Evolutionary conservation across 2,329 filamentous ascomycete genomes (phyloP).

Genomic region (Colletotrichum kahawae): DNA sequence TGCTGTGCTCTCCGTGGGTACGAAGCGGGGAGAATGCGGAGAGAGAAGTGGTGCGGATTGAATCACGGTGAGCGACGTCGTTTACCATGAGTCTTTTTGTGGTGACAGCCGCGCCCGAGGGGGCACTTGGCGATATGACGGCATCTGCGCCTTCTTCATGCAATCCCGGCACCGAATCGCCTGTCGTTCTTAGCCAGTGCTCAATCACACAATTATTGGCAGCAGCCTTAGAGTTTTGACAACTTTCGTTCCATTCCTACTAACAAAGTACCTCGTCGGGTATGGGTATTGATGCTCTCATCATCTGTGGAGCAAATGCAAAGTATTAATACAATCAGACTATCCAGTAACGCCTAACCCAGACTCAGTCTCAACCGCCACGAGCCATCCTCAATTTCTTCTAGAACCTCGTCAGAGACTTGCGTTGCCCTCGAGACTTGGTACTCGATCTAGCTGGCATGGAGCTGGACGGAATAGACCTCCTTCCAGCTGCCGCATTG

Average conservation of each 20-base stretch:
- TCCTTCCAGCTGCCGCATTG: background rate
- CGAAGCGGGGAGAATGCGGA: background rate
- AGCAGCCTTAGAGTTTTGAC: no score
- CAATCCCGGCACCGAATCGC: background rate
- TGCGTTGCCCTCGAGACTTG: background rate
- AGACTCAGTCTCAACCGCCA: background rate
- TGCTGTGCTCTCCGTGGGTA: accelerated
- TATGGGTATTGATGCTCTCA: slow-evolving; percentile 1
- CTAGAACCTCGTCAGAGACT: background rate
- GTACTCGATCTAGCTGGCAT: background rate
- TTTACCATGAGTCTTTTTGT: background rate
- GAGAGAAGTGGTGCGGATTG: background rate
- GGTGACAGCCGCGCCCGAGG: background rate
- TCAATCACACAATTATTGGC: no score
- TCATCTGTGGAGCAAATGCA: background rate
- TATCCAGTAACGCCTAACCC: background rate
- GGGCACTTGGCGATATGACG: background rate
- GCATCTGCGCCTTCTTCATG: background rate
- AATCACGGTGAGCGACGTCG: no score
- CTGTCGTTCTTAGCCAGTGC: no score
- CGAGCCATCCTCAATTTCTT: background rate
- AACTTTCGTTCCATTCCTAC: background rate
- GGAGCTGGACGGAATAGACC: background rate
- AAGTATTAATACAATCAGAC: background rate
- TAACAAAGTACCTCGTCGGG: background rate